phyloP scores from a whole-genome alignment of 768 basidiomycete genomes.

The Tephrocybe sp. region DNA sequence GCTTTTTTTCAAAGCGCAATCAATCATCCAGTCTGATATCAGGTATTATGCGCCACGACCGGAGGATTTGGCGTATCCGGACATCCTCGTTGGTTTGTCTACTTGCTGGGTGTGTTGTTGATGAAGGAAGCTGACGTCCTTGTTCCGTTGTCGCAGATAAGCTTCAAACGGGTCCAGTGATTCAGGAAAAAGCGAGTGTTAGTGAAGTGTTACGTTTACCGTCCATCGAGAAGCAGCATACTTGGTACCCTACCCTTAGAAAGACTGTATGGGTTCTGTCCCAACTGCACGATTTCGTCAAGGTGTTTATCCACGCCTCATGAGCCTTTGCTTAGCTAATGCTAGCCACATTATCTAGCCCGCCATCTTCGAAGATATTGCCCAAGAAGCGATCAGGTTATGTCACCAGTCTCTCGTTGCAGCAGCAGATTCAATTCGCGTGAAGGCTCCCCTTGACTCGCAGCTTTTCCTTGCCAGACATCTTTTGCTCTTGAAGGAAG shows the following conservation, averaged over 20 bases:
- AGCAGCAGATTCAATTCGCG: constrained; percentile 64
- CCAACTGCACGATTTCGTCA: constrained; percentile 88
- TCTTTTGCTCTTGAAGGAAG: constrained; percentile 87
- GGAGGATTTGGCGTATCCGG: constrained; percentile 86
- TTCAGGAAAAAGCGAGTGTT: constrained; percentile 67
- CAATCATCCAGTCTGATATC: constrained; percentile 86
- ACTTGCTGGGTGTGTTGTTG: not conserved
- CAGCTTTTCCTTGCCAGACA: constrained; percentile 89
- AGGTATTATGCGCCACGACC: constrained; percentile 73
- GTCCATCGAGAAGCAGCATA: constrained; percentile 70
- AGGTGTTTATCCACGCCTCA: constrained; percentile 44
- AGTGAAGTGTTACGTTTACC: constrained; percentile 70
- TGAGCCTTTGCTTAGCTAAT: constrained; percentile 10
- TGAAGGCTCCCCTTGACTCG: constrained; percentile 61
- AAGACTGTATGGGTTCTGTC: constrained; percentile 91
- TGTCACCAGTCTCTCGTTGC: constrained; percentile 79
- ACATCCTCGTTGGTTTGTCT: constrained; percentile 66
- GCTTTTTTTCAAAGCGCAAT: constrained; percentile 93
- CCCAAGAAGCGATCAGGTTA: constrained; percentile 84
- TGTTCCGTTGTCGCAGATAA: constrained; percentile 36
- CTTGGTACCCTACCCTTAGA: constrained; percentile 89
- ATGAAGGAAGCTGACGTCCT: not conserved
- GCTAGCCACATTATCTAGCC: constrained; percentile 47
- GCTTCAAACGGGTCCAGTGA: constrained; percentile 39
- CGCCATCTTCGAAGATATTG: constrained; percentile 95